A percentile compares a stretch with the other conserved stretches of the same genome.
Evolutionary conservation across 768 basidiomycete genomes (phyloP).

Genomic region (Lentinula sp.): DNA sequence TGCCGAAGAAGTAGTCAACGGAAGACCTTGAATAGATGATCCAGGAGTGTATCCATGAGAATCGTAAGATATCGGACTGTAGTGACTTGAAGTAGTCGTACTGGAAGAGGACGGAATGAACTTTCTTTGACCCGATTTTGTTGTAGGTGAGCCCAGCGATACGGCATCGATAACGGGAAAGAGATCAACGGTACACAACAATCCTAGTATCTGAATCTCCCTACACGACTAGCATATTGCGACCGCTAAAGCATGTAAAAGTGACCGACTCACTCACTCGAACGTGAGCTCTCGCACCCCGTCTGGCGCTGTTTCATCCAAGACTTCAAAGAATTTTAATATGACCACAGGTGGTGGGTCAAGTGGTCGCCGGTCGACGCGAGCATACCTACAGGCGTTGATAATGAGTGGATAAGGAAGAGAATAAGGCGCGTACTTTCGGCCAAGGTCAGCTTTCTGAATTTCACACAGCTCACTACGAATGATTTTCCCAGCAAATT

Average conservation of each 20-base stretch:
- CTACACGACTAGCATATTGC: slow-evolving; percentile 26
- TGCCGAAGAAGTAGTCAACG: not conserved
- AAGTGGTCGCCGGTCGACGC: slow-evolving; percentile 57
- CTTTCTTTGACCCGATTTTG: slow-evolving; percentile 11
- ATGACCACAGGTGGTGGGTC: slow-evolving; percentile 63
- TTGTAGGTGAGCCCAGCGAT: slow-evolving; percentile 12
- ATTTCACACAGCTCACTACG: slow-evolving; percentile 51
- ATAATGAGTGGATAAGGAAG: slow-evolving; percentile 12
- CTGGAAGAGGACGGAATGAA: slow-evolving; percentile 6
- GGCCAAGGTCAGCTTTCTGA: slow-evolving; percentile 62
- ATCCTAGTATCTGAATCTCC: slow-evolving; percentile 54
- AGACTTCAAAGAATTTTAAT: slow-evolving; percentile 42
- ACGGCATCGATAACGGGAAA: slow-evolving; percentile 46
- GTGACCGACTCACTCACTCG: slow-evolving; percentile 26
- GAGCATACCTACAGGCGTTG: slow-evolving; percentile 39
- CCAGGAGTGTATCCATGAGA: slow-evolving; percentile 3
- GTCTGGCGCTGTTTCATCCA: slow-evolving; percentile 29
- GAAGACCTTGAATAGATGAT: slow-evolving; percentile 13
- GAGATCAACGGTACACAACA: slow-evolving; percentile 74
- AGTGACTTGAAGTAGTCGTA: not conserved
- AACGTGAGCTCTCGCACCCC: slow-evolving; percentile 32
- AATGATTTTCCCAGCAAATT: slow-evolving; percentile 53
- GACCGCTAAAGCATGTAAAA: not conserved
- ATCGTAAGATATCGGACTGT: not conserved
- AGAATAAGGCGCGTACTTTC: slow-evolving; percentile 39